These are phyloP conservation scores for Corylus americana DNA, from an alignment of 306 rosid genomes.

Conservation along the genomic window DNA sequence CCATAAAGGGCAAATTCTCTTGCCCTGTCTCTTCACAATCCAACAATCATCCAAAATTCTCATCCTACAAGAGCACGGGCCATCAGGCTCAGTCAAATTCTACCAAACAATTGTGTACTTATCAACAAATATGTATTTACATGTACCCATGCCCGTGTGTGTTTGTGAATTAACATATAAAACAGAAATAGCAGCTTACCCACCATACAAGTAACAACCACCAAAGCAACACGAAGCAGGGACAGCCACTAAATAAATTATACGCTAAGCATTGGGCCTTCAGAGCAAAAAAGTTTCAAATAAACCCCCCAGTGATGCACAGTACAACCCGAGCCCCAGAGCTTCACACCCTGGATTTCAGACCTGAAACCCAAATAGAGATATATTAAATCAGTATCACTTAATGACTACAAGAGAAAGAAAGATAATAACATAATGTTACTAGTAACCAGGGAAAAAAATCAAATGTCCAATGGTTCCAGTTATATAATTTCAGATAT, in stretches of 20 bases:
- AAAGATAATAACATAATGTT: too few species aligned
- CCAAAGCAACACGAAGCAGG: not conserved
- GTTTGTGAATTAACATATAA: not conserved
- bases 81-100: conserved; percentile 4
- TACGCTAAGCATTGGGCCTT: not conserved
- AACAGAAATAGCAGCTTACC: not conserved
- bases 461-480: not conserved
- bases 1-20: conserved; percentile 8
- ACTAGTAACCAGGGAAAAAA: not conserved
- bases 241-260: not conserved
- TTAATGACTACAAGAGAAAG: not conserved
- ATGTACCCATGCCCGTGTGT: not conserved
- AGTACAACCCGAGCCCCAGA: conserved; percentile 3
- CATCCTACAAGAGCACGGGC: conserved; percentile 17
- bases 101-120: not conserved
- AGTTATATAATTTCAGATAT: not conserved
- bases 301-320: not conserved
- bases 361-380: conserved; percentile 1
- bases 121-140: not conserved
- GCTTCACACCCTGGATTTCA: conserved; percentile 4
- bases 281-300: not conserved
- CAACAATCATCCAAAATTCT: conserved; percentile 13
- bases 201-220: conserved; percentile 11
- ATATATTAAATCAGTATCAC: not conserved
- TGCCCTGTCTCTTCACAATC: not conserved